Conservation (phyloP, 2,329 filamentous ascomycete species). For the Cercospora sp. region DNA sequence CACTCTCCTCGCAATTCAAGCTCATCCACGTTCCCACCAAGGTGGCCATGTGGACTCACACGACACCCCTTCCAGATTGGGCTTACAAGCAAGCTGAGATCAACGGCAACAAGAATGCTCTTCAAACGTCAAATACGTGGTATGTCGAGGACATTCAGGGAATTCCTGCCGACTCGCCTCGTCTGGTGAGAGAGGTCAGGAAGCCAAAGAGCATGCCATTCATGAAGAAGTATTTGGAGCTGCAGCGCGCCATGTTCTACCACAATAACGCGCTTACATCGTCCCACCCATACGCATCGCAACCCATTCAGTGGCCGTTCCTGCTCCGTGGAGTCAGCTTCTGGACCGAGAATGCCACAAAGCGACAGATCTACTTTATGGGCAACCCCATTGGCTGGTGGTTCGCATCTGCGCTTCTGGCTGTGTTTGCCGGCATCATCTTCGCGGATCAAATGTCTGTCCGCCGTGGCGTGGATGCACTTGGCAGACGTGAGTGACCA, state of each 20-base stretch:
- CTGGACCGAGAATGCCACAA: constrained; percentile 95
- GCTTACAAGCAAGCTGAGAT: constrained; percentile 96
- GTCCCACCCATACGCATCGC: constrained; percentile 92
- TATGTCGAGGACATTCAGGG: constrained; percentile 88
- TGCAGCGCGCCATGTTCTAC: constrained; percentile 98
- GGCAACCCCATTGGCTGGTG: constrained; percentile 98
- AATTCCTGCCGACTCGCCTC: constrained; percentile 67
- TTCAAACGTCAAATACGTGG: constrained; percentile 91
- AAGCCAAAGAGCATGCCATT: constrained; percentile 84
- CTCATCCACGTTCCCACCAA: constrained; percentile 91
- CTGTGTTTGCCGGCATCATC: constrained; percentile 89
- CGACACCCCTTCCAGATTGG: constrained; percentile 94
- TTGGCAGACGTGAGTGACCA: constrained; percentile 79
- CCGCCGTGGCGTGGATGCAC: constrained; percentile 85
- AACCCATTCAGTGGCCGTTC: constrained; percentile 97
- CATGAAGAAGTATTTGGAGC: constrained; percentile 90
- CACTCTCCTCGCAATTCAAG: constrained; percentile 90
- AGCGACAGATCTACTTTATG: constrained; percentile 97
- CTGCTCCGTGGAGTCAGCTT: constrained; percentile 95
- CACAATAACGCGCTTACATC: constrained; percentile 98
- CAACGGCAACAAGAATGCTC: constrained; percentile 96
- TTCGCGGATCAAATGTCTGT: constrained; percentile 91
- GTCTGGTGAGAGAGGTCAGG: constrained; percentile 72
- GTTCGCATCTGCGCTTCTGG: constrained; percentile 87
- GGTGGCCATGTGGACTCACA: constrained; percentile 99